Conservation (phyloP, 371 early-diverging fungal genomes). For the Syncephalis plumigaleata region DNA sequence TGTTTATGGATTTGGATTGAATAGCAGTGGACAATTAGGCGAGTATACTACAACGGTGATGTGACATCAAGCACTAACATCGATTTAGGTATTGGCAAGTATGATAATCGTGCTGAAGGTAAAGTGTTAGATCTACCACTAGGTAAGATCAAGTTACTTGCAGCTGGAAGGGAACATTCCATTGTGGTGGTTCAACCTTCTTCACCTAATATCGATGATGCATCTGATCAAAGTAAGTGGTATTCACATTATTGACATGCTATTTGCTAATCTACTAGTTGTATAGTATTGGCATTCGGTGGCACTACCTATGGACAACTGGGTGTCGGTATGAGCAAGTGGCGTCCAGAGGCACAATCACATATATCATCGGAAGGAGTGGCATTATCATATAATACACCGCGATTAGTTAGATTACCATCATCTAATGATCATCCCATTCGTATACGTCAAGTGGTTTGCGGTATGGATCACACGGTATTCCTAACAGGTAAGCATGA, state of each 20-base stretch:
- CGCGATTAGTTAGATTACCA: constrained; percentile 9
- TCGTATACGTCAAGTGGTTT: constrained; percentile 29
- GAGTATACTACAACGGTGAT: not conserved
- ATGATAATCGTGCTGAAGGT: not conserved
- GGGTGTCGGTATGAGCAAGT: constrained; percentile 11
- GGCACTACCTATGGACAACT: constrained; percentile 19
- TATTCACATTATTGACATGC: not conserved
- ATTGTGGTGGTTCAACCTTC: not conserved
- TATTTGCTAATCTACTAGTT: not conserved
- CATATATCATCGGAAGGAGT: too few relatives aligned
- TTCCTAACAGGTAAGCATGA: constrained; percentile 27
- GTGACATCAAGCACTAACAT: not conserved
- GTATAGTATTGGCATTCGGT: constrained; percentile 14
- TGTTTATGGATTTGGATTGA: constrained; percentile 1
- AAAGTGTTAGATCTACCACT: not conserved
- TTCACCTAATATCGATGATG: too few relatives aligned
- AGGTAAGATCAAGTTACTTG: not conserved
- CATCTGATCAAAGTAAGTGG: not conserved
- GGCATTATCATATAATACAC: not conserved
- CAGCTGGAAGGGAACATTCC: not conserved
- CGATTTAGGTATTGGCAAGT: not conserved
- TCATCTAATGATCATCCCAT: constrained; percentile 12
- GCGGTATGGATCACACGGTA: constrained; percentile 58
- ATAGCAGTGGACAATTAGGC: constrained; percentile 2
- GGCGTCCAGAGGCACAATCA: not conserved